These are phyloP conservation scores for Saussurea involucrata DNA, from an alignment of 129 eudicot genomes.

Conservation along the genomic window DNA sequence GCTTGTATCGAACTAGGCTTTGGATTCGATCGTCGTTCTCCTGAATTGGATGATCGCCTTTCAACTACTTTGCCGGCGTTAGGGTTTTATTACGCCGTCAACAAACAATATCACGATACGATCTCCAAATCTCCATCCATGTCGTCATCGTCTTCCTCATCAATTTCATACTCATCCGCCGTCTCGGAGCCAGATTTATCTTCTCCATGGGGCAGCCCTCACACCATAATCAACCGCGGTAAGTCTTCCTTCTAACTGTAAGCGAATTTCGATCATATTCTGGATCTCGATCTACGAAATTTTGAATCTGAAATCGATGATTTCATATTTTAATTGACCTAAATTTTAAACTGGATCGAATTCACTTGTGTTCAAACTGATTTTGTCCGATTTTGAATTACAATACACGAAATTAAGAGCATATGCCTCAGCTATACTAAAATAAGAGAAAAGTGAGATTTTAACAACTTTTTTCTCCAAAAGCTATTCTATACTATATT, in stretches of 20 bases:
- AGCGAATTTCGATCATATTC: background rate
- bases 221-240: conserved; percentile 51
- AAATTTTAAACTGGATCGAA: background rate
- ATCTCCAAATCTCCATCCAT: conserved; percentile 38
- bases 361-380: background rate
- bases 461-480: too few species aligned
- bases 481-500: too few species aligned
- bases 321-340: background rate
- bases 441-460: too few species aligned
- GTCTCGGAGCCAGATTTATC: conserved; percentile 46
- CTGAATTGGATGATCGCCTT: conserved; percentile 49
- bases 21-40: conserved; percentile 67
- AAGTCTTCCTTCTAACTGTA: background rate
- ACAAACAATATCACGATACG: conserved; percentile 49
- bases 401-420: background rate
- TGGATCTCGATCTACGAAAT: background rate
- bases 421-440: too few species aligned
- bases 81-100: conserved; percentile 67
- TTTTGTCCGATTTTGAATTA: background rate
- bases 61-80: conserved; percentile 78
- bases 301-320: background rate
- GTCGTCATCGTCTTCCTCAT: conserved; percentile 30
- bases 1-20: conserved; percentile 81
- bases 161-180: conserved; percentile 23
- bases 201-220: conserved; percentile 54